These are phyloP conservation scores for Aspergillus flavus DNA, from an alignment of 2,329 filamentous ascomycete species.

Conservation along the genomic window DNA sequence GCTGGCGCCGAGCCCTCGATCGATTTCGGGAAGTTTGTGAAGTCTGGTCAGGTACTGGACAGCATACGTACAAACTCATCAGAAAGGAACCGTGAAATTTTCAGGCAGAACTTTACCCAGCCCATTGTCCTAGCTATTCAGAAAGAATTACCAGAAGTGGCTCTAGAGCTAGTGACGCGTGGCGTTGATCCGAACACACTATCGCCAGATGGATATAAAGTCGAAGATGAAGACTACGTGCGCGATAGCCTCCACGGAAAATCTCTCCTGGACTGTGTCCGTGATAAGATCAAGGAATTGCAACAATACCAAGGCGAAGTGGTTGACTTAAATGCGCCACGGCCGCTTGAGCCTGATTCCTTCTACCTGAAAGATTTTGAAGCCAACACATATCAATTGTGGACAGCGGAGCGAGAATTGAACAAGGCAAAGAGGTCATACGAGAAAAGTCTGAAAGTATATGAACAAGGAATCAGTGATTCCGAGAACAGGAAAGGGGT, in stretches of 20 bases:
- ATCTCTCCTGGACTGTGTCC: slow-evolving; percentile 64
- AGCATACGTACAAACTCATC: slow-evolving; percentile 36
- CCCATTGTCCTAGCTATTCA: slow-evolving; percentile 66
- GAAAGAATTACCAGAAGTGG: slow-evolving; percentile 55
- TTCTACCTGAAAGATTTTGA: slow-evolving; percentile 55
- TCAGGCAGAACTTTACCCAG: slow-evolving; percentile 57
- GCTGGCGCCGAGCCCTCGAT: slow-evolving; percentile 63
- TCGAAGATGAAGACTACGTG: slow-evolving; percentile 1
- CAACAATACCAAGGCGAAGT: slow-evolving; percentile 47
- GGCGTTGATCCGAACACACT: slow-evolving; percentile 69
- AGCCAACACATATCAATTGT: slow-evolving; percentile 64
- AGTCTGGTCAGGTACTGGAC: slow-evolving; percentile 19
- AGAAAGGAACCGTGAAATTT: slow-evolving; percentile 55
- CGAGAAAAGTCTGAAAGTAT: slow-evolving; percentile 36
- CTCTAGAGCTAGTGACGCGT: slow-evolving; percentile 60
- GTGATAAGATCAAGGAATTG: slow-evolving; percentile 54
- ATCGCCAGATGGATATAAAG: slow-evolving; percentile 40
- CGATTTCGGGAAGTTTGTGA: slow-evolving; percentile 55
- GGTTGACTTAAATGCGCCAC: slow-evolving; percentile 12
- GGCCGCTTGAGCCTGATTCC: slow-evolving; percentile 45
- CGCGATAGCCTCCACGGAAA: not conserved
- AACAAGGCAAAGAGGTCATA: slow-evolving; percentile 40
- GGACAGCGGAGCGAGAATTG: slow-evolving; percentile 49
- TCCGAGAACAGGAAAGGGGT: slow-evolving; percentile 27
- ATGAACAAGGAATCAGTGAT: slow-evolving; percentile 16